Base-by-base conservation (phyloP, 1,284 basidiomycete species). In the Thecaphora thlaspeos region DNA sequence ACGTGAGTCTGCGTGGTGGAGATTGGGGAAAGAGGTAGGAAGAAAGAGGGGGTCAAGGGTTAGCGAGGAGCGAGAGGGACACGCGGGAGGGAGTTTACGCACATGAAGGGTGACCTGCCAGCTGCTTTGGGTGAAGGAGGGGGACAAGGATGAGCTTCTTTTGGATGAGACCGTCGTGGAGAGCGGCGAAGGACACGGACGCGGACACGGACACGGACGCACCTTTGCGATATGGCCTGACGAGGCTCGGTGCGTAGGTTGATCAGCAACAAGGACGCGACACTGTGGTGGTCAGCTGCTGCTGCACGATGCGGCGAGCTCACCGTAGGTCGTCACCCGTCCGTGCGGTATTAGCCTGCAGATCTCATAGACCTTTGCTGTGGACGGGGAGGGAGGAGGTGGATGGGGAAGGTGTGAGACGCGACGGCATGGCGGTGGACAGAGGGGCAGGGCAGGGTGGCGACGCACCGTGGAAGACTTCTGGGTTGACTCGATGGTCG, bases 291-390 rank as follows among this genome's bases (percentile, higher is more conserved):
- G 34, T 46, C 14, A 50, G 48, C 21, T 28, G 9, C 8, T 7
- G 14, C 28, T 7, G 28, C 28, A n/a, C n/a, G 28, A 30, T 7
- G 8, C 1, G 0, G 14, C 15, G 19, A 4, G 32, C 58, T 38
- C 41, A 55, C 67, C 74, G 51, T 76, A 76, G 15, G 68, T 68
- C n/a, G 74, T 75, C 3, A 76, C 74, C 18, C 49, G 58, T 4
- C 73, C 73, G 21, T 38, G 19, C 1, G 73, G 73, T 26, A 75
- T 74, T 21, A 61, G 50, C 12, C 70, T 59, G 11, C 57, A 55
- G 28, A 72, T 60, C 40, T 73, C 71, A 52, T 75, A 75, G 3
- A 73, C 71, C 38, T 60, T 59, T 36, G 71, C 73, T 73, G n/a
- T 19, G 5, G 38, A 28, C 5, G 26, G 11, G 26, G 26, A 28